Base-by-base conservation (phyloP, 2,329 filamentous ascomycete genomes). In the Pyrenochaeta sp. region DNA sequence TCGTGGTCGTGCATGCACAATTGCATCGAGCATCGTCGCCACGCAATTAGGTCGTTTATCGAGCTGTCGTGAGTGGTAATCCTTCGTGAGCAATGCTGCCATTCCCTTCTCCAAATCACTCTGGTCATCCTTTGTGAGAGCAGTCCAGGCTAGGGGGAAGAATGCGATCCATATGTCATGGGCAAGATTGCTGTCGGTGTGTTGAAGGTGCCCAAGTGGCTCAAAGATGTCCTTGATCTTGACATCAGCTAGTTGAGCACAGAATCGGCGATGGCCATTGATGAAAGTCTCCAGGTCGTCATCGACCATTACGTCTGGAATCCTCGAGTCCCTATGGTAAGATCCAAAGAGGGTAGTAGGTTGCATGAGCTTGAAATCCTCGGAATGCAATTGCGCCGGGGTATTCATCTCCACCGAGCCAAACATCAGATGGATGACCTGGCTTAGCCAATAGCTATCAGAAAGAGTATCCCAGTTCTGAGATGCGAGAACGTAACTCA, bases 381-480 rank as follows among this genome's bases (percentile, higher is more conserved):
- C 90, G 0, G 80, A 68, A 58, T 96, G 86, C 37, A 99, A 78
- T 56, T 90, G 88, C 20, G 90, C 83, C 10, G 82, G 79, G n/a
- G 82, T 81, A 55, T 88, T 90, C 79, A 90, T 87, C 67, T 99
- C 94, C 28, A 97, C 82, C 6, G 90, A 92, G 11, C 94, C 92
- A 53, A 99, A 84, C 42, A 99, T 83, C 27, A 99, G 79, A 63
- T 99, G 94, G 13, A 91, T 91, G 22, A 95, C 93, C 72, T 99
- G 94, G 27, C 91, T 87, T 35, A 99, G 78, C 95, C 95, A 99
- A 75, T 96, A 99, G 1, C 90, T 96, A 60, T 99, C 94, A 2
- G 85, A 86, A 34, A 99, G 79, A 0, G 90, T 95, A 67, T 97
- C 93, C 94, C 94, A 99, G 60, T 97, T 97, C 68, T 99, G 95